phyloP scores from a whole-genome alignment of 1,284 basidiomycete genomes.

The Dichomitus squalens region DNA sequence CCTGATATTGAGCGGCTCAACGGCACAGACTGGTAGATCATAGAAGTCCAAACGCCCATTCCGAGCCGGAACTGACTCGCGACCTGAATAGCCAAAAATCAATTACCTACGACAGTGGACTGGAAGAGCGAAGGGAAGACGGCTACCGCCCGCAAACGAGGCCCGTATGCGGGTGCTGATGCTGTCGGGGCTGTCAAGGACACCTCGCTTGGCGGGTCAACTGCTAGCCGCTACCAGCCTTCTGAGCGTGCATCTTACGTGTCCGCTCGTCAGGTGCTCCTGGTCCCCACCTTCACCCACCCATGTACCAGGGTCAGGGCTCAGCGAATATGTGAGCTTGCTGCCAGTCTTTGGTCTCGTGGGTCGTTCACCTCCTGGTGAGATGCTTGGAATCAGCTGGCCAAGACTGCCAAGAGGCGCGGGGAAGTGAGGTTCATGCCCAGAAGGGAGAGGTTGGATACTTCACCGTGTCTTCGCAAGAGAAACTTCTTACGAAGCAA shows the following conservation, averaged over 20 bases:
- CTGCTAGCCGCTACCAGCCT: not conserved
- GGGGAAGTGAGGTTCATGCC: too few relatives aligned
- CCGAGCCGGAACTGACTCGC: not conserved
- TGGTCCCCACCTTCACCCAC: not conserved
- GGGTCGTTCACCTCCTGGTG: too few relatives aligned
- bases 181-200: not conserved
- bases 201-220: not conserved
- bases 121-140: not conserved
- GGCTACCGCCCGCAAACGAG: too few relatives aligned
- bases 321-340: too few relatives aligned
- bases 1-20: not conserved
- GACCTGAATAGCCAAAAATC: not conserved
- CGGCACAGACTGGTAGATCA: not conserved
- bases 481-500: too few relatives aligned
- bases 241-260: not conserved
- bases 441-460: too few relatives aligned
- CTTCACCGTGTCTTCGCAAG: too few relatives aligned
- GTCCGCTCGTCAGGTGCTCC: not conserved
- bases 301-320: not conserved
- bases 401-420: too few relatives aligned
- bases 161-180: too few relatives aligned
- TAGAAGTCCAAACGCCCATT: not conserved
- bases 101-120: too few relatives aligned
- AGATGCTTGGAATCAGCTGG: too few relatives aligned
- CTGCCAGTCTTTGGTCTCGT: not conserved